Conservation (phyloP, 2,329 filamentous ascomycete genomes). For the Colletotrichum limetticola region DNA sequence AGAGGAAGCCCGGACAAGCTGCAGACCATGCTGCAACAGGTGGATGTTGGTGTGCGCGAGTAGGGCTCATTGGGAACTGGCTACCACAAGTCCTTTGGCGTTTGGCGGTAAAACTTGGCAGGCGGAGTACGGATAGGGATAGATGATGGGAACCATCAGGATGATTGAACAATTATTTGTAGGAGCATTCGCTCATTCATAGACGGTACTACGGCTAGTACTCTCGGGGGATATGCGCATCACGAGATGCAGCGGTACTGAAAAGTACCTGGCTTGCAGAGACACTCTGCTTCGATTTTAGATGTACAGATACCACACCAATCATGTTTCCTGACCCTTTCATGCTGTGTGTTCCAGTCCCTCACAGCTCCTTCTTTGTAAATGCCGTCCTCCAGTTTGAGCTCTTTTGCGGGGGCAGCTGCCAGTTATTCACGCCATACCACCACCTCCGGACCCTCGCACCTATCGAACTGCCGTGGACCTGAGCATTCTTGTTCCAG, state of each 20-base stretch:
- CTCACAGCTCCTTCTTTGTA: slow-evolving; percentile 19
- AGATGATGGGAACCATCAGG: slow-evolving; percentile 17
- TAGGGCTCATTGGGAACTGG: slow-evolving; percentile 31
- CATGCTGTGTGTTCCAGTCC: not conserved
- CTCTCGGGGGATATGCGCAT: slow-evolving; percentile 5
- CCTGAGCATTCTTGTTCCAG: slow-evolving; percentile 83
- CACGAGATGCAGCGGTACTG: slow-evolving; percentile 13
- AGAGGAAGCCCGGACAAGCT: slow-evolving; percentile 71
- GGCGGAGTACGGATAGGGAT: slow-evolving; percentile 31
- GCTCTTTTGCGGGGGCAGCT: slow-evolving; percentile 61
- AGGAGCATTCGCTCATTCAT: slow-evolving; percentile 21
- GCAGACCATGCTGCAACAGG: slow-evolving; percentile 44
- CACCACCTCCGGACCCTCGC: slow-evolving; percentile 89
- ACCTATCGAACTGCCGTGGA: slow-evolving; percentile 81
- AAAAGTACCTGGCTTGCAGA: slow-evolving; percentile 26
- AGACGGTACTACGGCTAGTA: slow-evolving; percentile 19
- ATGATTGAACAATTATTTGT: slow-evolving; percentile 2
- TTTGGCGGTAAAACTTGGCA: slow-evolving; percentile 18
- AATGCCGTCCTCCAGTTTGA: slow-evolving; percentile 21
- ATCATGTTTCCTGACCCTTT: slow-evolving; percentile 9
- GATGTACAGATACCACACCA: slow-evolving; percentile 33
- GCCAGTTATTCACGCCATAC: slow-evolving; percentile 95
- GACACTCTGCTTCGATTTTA: slow-evolving; percentile 28
- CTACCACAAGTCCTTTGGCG: slow-evolving; percentile 19
- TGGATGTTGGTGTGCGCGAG: slow-evolving; percentile 45